Evolutionary conservation across 78 protist species (phyloP).

Genomic region (Dictyostelium discoideum): dicty_2.7 NC_007090.3:1309501-1310000

Average conservation of each 20-base stretch:
- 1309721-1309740: constrained; percentile 27
- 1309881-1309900: background rate
- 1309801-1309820: constrained; percentile 11
- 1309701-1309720: constrained; percentile 13
- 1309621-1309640: background rate
- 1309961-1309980: background rate
- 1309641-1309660: background rate
- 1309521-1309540: background rate
- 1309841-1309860: background rate
- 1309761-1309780: background rate
- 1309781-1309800: constrained; percentile 36
- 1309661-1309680: background rate
- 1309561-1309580: constrained; percentile 7
- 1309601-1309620: too few species aligned
- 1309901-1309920: background rate
- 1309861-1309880: background rate
- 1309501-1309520: background rate
- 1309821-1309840: constrained; percentile 14
- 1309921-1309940: background rate
- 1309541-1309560: constrained; percentile 2
- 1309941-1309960: background rate
- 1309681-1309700: background rate
- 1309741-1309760: background rate
- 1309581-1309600: background rate
- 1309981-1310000: background rate